phyloP scores from a whole-genome alignment of 208 protist species.

The Crithidia expoeki region DNA sequence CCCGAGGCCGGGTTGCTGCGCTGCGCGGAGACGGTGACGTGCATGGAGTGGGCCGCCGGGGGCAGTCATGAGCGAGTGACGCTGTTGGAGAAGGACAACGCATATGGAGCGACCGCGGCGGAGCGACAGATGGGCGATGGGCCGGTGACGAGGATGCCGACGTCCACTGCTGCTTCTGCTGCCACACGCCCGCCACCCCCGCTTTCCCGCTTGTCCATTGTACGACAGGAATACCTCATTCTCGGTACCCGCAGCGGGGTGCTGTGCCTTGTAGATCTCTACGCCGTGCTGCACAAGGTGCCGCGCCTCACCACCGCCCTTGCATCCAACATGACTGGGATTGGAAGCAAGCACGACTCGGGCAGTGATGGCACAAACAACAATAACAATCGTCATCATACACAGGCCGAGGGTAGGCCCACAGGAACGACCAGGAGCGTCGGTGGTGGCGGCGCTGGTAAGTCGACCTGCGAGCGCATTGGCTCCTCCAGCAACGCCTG shows the following conservation, averaged over 20 bases:
- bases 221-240: slow-evolving; percentile 42
- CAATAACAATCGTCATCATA: not conserved
- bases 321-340: not conserved
- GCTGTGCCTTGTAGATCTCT: slow-evolving; percentile 39
- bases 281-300: slow-evolving; percentile 34
- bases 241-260: slow-evolving; percentile 49
- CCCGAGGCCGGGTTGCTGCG: slow-evolving; percentile 59
- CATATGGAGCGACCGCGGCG: not conserved
- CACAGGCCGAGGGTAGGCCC: too few species aligned
- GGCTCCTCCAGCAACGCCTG: slow-evolving; percentile 30
- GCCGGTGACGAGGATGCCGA: not conserved
- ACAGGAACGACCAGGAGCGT: not conserved
- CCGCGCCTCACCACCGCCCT: slow-evolving; percentile 29
- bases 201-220: slow-evolving; percentile 20
- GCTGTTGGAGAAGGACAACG: slow-evolving; percentile 7
- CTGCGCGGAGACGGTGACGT: slow-evolving; percentile 58
- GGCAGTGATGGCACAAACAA: not conserved
- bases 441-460: not conserved
- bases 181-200: not conserved
- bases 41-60: slow-evolving; percentile 66
- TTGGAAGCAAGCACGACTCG: slow-evolving; percentile 7
- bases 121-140: not conserved
- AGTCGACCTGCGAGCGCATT: slow-evolving; percentile 26
- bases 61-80: slow-evolving; percentile 31
- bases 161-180: not conserved